Percentiles rank a stretch among this genome's conserved stretches.
These are phyloP conservation scores for Cichorium intybus DNA, from an alignment of 140 eudicot species.

Conservation along the genomic window DNA sequence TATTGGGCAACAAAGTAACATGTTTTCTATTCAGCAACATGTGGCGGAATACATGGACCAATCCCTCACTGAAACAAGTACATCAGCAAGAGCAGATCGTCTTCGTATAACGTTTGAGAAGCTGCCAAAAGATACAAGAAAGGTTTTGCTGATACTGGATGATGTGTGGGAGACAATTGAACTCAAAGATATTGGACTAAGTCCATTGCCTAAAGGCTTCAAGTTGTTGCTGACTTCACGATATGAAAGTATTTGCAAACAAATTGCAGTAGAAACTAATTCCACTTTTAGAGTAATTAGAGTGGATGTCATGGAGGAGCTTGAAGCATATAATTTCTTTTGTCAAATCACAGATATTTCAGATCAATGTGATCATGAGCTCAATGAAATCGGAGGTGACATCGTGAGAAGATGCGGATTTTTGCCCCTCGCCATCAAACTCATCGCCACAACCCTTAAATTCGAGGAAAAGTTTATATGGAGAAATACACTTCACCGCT, in stretches of 20 bases:
- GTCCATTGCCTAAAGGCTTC: conserved; percentile 10
- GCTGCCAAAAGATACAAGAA: not conserved
- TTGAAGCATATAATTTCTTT: too few species aligned
- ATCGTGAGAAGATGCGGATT: too few species aligned
- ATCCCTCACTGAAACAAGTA: not conserved
- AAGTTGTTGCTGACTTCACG: conserved; percentile 18
- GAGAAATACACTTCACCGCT: too few species aligned
- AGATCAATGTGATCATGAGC: too few species aligned
- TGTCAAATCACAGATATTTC: too few species aligned
- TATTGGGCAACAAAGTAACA: conserved; percentile 6
- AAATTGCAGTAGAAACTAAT: not conserved
- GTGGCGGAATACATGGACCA: not conserved
- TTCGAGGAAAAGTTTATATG: too few species aligned
- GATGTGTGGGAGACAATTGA: too few species aligned
- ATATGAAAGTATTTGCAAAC: conserved; percentile 6
- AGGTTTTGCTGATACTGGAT: conserved; percentile 26
- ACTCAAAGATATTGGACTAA: conserved; percentile 15
- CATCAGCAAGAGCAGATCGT: conserved; percentile 10
- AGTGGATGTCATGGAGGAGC: too few species aligned
- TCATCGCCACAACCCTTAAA: too few species aligned
- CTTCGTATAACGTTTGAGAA: not conserved
- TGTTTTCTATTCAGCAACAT: conserved; percentile 3
- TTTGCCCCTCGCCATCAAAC: too few species aligned
- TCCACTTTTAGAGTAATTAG: not conserved
- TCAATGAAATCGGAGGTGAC: too few species aligned